These are phyloP conservation scores for Serendipita sp. DNA, from an alignment of 768 basidiomycete genomes.

Conservation along the genomic window DNA sequence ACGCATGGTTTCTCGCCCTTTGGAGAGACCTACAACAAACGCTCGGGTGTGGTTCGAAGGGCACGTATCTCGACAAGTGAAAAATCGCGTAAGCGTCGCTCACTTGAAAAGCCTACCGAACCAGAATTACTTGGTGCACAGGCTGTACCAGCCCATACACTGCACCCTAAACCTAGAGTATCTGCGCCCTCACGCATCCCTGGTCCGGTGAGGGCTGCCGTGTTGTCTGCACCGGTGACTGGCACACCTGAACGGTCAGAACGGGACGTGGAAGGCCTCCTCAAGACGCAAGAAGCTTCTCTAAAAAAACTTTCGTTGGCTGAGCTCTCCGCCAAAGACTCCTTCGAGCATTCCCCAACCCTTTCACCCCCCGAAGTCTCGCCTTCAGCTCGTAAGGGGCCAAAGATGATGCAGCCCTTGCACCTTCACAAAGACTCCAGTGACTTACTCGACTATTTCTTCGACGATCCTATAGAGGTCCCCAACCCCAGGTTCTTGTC, in stretches of 20 bases:
- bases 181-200: neutral
- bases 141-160: neutral
- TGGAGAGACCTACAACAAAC: neutral
- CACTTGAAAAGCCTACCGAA: neutral
- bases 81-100: slow-evolving; percentile 2
- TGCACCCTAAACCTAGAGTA: neutral
- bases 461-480: neutral
- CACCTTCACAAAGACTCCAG: neutral
- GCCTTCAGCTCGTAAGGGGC: neutral
- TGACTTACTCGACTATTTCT: neutral
- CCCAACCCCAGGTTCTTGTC: neutral
- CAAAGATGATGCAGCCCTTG: neutral
- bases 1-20: neutral
- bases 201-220: neutral
- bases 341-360: neutral
- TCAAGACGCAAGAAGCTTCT: neutral
- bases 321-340: neutral
- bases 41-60: neutral
- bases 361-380: neutral
- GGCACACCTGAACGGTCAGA: neutral
- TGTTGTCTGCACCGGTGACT: neutral
- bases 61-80: neutral
- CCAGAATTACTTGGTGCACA: neutral
- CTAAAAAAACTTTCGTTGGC: neutral
- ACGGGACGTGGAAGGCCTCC: neutral